These are phyloP conservation scores for Fusarium praegraminearum DNA, from an alignment of 2,329 filamentous ascomycete genomes.

Conservation along the genomic window DNA sequence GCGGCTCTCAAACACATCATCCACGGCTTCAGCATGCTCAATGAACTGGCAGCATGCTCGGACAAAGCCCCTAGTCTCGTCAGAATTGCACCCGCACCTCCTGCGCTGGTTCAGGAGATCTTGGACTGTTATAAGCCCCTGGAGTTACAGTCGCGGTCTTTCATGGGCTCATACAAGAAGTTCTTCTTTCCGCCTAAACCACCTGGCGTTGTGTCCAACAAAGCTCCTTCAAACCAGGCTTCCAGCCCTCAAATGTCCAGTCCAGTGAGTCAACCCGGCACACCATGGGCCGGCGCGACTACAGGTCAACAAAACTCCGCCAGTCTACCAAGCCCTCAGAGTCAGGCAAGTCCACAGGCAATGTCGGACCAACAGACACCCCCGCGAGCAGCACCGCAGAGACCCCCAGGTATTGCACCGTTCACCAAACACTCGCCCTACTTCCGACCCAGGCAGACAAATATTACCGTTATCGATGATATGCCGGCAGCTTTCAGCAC, in stretches of 20 bases:
- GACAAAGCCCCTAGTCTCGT: slow-evolving; percentile 53
- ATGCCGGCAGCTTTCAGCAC: slow-evolving; percentile 51
- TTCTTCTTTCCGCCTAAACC: slow-evolving; percentile 50
- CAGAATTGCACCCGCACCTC: slow-evolving; percentile 54
- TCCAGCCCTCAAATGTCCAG: slow-evolving; percentile 34
- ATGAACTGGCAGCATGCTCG: slow-evolving; percentile 54
- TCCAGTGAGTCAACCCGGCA: slow-evolving; percentile 47
- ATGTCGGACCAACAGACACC: slow-evolving; percentile 37
- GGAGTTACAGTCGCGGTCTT: slow-evolving; percentile 55
- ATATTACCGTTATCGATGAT: slow-evolving; percentile 50
- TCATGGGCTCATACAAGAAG: slow-evolving; percentile 54
- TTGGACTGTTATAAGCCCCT: slow-evolving; percentile 56
- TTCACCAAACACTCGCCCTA: slow-evolving; percentile 56
- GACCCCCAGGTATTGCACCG: slow-evolving; percentile 52
- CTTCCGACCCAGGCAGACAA: slow-evolving; percentile 50
- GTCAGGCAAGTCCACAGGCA: slow-evolving; percentile 49
- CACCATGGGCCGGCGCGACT: slow-evolving; percentile 38
- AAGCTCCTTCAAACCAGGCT: slow-evolving; percentile 7
- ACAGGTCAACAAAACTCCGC: slow-evolving; percentile 20
- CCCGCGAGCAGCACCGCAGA: slow-evolving; percentile 35
- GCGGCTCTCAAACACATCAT: slow-evolving; percentile 57
- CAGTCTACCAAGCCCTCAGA: slow-evolving; percentile 52
- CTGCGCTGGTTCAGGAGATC: slow-evolving; percentile 54
- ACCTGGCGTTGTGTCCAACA: slow-evolving; percentile 5
- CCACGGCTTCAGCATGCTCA: slow-evolving; percentile 57